Conservation (phyloP, 345 rosid species). For the Eucalyptus marginata region DNA sequence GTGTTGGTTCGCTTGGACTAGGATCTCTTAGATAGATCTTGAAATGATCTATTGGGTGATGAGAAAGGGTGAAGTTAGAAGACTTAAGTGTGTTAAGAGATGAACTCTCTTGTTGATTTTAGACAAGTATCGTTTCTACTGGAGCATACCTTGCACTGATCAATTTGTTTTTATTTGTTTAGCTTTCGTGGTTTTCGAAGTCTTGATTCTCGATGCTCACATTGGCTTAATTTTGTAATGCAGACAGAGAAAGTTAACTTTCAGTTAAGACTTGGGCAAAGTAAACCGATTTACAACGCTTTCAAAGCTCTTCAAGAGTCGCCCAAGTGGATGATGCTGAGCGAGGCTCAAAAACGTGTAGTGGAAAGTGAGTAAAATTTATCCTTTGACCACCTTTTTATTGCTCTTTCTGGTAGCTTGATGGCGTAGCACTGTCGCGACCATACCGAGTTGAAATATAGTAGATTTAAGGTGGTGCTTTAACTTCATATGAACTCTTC, state of each 20-base stretch:
- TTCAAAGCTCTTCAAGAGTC: slow-evolving; percentile 64
- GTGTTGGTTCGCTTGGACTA: background rate
- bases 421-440: background rate
- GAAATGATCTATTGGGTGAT: background rate
- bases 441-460: background rate
- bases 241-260: slow-evolving; percentile 78
- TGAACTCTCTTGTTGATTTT: background rate
- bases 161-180: background rate
- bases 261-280: slow-evolving; percentile 63
- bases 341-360: slow-evolving; percentile 57
- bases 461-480: background rate
- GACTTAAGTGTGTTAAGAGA: background rate
- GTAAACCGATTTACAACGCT: slow-evolving; percentile 66
- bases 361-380: slow-evolving; percentile 44
- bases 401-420: background rate
- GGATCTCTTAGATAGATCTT: background rate
- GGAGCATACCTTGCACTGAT: background rate
- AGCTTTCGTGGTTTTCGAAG: background rate
- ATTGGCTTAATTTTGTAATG: background rate
- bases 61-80: background rate
- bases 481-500: background rate
- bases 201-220: background rate
- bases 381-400: background rate
- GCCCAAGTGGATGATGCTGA: slow-evolving; percentile 48
- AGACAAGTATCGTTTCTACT: background rate